Base-by-base conservation (phyloP, 2,329 filamentous ascomycete species). In the Apiospora hydei region DNA sequence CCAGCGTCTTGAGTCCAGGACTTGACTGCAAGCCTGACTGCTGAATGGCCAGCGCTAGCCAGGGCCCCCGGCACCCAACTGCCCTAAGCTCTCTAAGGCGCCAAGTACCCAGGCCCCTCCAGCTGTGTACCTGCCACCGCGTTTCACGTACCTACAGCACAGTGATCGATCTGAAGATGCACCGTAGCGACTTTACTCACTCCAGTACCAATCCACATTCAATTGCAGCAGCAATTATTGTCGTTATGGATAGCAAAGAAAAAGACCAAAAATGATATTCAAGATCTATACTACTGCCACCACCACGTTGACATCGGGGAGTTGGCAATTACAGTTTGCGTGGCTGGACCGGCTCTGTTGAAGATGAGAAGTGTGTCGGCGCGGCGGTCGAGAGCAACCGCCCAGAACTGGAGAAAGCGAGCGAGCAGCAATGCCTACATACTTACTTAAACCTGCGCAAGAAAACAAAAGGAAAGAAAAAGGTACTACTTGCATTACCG, bases 1-100 rank as follows among this genome's bases (percentile, higher is more conserved):
- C 72, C 64, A 74, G 47, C 66, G 66, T 57, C 73, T 74, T 70
- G 72, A 72, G 46, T 61, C 44, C 66, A 46, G 66, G 66, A 44
- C 66, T 68, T 57, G 47, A 43, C 34, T 51, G 68, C 46, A 57
- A 69, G 68, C 68, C 68, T 69, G 68, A 69, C 47, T 69, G 68
- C 47, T 69, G 34, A 69, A 41, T 69, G 68, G 68, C 47, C 47
- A 69, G 47, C 68, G 47, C 68, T 57, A 57, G 68, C 67, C 68
- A 69, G 30, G 66, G 43, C 47, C 47, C 68, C 68, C 68, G 68
- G 68, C 68, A 57, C 47, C 68, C 47, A 69, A 51, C 47, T 51
- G 66, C 66, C 66, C 66, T 64, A 64, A 41, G 57, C 18, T 34
- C 66, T 41, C 66, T 64, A 64, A 41, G 57, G 34, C 57, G 57